phyloP scores from a whole-genome alignment of 306 rosid species.

The Astragalus membranaceus region DNA sequence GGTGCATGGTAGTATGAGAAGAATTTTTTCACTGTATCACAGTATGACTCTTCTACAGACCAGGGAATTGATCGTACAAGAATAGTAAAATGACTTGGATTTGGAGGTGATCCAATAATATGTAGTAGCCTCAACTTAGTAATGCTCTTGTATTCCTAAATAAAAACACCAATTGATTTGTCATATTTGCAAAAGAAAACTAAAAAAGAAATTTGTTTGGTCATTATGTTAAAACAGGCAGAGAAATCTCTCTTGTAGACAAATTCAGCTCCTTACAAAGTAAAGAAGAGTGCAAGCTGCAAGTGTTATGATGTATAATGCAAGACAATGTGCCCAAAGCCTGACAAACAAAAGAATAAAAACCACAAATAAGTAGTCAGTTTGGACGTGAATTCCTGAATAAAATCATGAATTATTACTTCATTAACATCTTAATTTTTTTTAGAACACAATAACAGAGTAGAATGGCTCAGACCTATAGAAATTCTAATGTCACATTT shows the following conservation, averaged over 20 bases:
- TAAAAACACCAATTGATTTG: slow-evolving; percentile 8
- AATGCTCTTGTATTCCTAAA: slow-evolving; percentile 74
- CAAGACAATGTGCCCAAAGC: slow-evolving; percentile 95
- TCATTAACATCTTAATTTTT: background rate
- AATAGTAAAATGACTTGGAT: slow-evolving; percentile 76
- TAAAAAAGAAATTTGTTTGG: background rate
- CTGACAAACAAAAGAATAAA: slow-evolving; percentile 40
- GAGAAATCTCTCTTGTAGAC: background rate
- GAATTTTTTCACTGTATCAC: slow-evolving; percentile 57
- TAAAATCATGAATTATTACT: slow-evolving; percentile 13
- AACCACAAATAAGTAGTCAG: slow-evolving; percentile 18
- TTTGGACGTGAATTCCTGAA: background rate
- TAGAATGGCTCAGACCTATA: background rate
- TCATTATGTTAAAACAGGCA: background rate
- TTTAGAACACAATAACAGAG: background rate
- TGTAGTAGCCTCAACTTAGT: slow-evolving; percentile 60
- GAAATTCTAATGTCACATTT: slow-evolving; percentile 4
- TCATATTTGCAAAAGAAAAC: slow-evolving; percentile 14
- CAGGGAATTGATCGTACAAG: slow-evolving; percentile 82
- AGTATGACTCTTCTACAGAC: slow-evolving; percentile 54
- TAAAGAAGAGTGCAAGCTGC: slow-evolving; percentile 84
- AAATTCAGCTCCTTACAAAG: slow-evolving; percentile 59
- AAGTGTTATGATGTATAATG: slow-evolving; percentile 65
- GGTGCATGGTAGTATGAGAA: slow-evolving; percentile 67
- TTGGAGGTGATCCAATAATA: slow-evolving; percentile 53